Conservation (phyloP, 495 filamentous ascomycete genomes). For the Xylaria cubensis region DNA sequence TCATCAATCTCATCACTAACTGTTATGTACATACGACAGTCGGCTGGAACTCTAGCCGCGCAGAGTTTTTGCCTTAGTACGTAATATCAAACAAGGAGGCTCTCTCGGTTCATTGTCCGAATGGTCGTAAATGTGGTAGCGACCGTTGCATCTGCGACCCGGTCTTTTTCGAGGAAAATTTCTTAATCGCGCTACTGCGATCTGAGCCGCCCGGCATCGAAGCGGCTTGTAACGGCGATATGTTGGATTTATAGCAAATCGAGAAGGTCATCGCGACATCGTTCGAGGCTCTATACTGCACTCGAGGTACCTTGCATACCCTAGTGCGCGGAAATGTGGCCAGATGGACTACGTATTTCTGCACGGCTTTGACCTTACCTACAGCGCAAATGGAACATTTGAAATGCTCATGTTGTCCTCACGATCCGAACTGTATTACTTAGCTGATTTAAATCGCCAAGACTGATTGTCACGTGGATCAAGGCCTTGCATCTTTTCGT, state of each 20-base stretch:
- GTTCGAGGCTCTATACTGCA: slow-evolving; percentile 12
- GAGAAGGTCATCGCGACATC: slow-evolving; percentile 16
- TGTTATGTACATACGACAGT: not conserved
- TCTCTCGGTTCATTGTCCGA: slow-evolving; percentile 4
- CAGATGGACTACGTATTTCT: not conserved
- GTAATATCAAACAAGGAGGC: slow-evolving; percentile 19
- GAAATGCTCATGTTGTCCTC: not conserved
- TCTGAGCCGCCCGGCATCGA: slow-evolving; percentile 21
- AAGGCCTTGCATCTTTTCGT: not conserved
- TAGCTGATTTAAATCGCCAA: not conserved
- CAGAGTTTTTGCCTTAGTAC: slow-evolving; percentile 16
- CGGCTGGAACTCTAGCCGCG: not conserved
- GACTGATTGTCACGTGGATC: slow-evolving; percentile 11
- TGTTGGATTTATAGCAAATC: slow-evolving; percentile 1
- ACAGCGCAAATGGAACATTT: slow-evolving; percentile 15
- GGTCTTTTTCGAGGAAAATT: slow-evolving; percentile 15
- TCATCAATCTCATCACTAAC: not conserved
- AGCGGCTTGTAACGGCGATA: slow-evolving; percentile 16
- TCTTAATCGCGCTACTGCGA: slow-evolving; percentile 16
- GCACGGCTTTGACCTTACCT: not conserved
- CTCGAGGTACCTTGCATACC: slow-evolving; percentile 19
- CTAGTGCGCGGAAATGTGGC: slow-evolving; percentile 6
- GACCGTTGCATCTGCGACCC: slow-evolving; percentile 5
- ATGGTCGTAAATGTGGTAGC: slow-evolving; percentile 4
- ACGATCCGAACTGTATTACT: not conserved